These are phyloP conservation scores for Neofusicoccum laricinum DNA, from an alignment of 2,329 filamentous ascomycete genomes.

Conservation along the genomic window DNA sequence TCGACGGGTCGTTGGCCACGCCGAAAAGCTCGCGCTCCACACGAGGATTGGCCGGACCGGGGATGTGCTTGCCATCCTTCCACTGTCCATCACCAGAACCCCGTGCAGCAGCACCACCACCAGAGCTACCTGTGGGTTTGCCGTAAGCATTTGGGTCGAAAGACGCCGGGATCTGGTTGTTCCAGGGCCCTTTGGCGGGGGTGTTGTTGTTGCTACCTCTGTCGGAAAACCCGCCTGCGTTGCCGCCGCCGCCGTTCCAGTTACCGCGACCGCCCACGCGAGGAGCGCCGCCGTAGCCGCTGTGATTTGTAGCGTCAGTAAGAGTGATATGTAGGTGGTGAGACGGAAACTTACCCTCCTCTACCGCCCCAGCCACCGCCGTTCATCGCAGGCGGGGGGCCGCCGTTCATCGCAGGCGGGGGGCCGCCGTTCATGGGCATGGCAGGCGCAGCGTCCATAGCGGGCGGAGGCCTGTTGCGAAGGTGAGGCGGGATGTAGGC, in stretches of 20 bases:
- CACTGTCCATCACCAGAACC: slow-evolving; percentile 95
- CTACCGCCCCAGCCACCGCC: slow-evolving; percentile 17
- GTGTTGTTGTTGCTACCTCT: slow-evolving; percentile 35
- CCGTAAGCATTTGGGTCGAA: slow-evolving; percentile 66
- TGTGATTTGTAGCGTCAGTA: neutral
- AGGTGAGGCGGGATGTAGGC: slow-evolving; percentile 84
- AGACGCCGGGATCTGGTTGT: slow-evolving; percentile 41
- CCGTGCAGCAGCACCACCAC: slow-evolving; percentile 58
- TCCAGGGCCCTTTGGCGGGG: slow-evolving; percentile 40
- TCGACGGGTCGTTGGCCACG: slow-evolving; percentile 82
- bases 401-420: slow-evolving; percentile 47
- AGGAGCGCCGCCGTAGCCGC: slow-evolving; percentile 37
- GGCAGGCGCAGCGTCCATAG: slow-evolving; percentile 40
- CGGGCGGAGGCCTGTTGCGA: slow-evolving; percentile 48
- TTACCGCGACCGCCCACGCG: slow-evolving; percentile 38
- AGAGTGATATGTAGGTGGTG: neutral
- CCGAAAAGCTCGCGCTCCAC: slow-evolving; percentile 96
- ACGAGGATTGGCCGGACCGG: slow-evolving; percentile 83
- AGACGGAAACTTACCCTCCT: slow-evolving; percentile 11
- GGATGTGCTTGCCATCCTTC: slow-evolving; percentile 94
- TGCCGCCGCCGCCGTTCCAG: slow-evolving; percentile 44
- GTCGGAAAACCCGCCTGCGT: slow-evolving; percentile 52
- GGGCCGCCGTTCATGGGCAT: slow-evolving; percentile 50
- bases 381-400: no score
- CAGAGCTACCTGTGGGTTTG: slow-evolving; percentile 47